These are phyloP conservation scores for Antitrichia curtipendula DNA, from an alignment of 225 moss, liverwort and hornwort species.

Conservation along the genomic window DNA sequence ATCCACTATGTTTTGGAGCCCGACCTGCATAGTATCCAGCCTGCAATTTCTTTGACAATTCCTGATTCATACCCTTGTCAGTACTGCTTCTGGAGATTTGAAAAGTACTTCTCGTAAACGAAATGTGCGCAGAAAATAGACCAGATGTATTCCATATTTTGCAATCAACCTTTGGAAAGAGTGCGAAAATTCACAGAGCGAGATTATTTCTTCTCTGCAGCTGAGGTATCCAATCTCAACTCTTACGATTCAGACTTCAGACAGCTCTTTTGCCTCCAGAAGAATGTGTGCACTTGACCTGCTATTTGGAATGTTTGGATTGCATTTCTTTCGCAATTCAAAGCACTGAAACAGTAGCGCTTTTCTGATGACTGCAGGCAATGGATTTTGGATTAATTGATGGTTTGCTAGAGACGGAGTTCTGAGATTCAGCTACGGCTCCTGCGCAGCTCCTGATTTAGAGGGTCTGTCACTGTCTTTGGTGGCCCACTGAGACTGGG, in stretches of 20 bases:
- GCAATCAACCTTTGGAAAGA: constrained; percentile 57
- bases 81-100: not conserved
- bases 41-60: not conserved
- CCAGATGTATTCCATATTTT: constrained; percentile 81
- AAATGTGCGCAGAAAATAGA: constrained; percentile 56
- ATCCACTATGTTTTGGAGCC: not conserved
- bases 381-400: constrained; percentile 87
- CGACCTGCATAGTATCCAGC: not conserved
- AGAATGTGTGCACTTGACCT: not conserved
- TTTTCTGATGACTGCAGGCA: constrained; percentile 47
- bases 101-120: not conserved
- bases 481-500: not conserved
- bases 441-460: not conserved
- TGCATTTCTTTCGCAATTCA: not conserved
- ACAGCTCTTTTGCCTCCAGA: not conserved
- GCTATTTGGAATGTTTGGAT: not conserved
- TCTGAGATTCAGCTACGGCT: constrained; percentile 12
- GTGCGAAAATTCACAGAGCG: constrained; percentile 77
- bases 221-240: constrained; percentile 31
- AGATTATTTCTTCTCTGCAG: constrained; percentile 78
- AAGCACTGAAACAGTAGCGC: too few species aligned
- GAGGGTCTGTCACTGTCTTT: not conserved
- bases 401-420: constrained; percentile 79
- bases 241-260: not conserved
- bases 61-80: not conserved